Evolutionary conservation across 2,329 filamentous ascomycete genomes (phyloP).

Genomic region (Rutstroemia sp.): DNA sequence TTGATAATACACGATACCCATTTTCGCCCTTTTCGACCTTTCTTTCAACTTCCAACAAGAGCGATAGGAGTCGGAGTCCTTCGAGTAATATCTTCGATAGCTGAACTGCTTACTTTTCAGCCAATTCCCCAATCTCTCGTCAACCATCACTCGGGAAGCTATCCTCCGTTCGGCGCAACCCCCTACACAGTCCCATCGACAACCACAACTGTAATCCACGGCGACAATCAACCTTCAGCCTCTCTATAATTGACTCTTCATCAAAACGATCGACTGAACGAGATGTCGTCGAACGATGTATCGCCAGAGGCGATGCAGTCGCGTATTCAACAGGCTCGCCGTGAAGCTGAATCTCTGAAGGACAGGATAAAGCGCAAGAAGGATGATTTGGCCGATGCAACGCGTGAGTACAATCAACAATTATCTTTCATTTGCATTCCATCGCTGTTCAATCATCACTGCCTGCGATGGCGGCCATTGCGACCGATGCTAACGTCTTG

Average conservation of each 20-base stretch:
- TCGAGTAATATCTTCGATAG: conserved; percentile 7
- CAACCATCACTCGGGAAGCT: conserved; percentile 16
- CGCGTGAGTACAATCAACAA: conserved; percentile 59
- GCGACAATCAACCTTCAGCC: too few species aligned
- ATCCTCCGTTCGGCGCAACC: conserved; percentile 23
- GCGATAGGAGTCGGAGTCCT: neutral
- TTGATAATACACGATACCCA: neutral
- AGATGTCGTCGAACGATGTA: conserved; percentile 44
- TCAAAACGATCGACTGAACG: conserved; percentile 12
- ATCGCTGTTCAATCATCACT: neutral
- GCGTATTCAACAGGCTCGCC: conserved; percentile 83
- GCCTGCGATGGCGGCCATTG: neutral
- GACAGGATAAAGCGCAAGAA: conserved; percentile 99
- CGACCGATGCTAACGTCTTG: conserved; percentile 14
- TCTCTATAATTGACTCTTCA: conserved; percentile 10
- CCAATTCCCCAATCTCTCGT: neutral
- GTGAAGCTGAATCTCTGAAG: conserved; percentile 96
- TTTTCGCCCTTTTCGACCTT: neutral
- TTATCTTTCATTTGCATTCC: neutral
- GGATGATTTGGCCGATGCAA: conserved; percentile 97
- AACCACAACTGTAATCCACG: conserved; percentile 2
- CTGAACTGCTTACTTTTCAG: conserved; percentile 9
- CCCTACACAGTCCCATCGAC: conserved; percentile 14
- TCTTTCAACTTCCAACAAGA: neutral
- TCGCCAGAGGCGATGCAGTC: conserved; percentile 81